Evolutionary conservation across 192 early-diverging fungal species (phyloP), one percentile per base, ranked within the genome.

Genomic region (Chytriomyces hyalinus): DNA sequence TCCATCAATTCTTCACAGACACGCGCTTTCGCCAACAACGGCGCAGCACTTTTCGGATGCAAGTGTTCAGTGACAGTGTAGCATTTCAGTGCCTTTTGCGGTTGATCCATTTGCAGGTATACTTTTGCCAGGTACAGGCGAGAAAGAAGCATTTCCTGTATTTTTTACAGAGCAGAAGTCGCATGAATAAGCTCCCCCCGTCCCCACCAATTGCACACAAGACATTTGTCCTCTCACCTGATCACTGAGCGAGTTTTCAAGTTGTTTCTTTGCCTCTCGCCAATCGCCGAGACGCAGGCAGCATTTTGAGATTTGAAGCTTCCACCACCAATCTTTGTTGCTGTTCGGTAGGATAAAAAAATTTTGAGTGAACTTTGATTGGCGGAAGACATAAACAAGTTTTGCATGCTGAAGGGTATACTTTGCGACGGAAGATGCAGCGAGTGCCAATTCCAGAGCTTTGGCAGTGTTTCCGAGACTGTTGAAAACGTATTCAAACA

Each of bases 241-340:
- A 22, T 59, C 28, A 15, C 61, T 67, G 6, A 82, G 63, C 20
- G 81, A 70, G 26, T 49, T 64, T 61, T 81, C 50, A 10, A 82
- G 60, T 53, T 76, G 50, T 17, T 46, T 15, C 28, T 80, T 70
- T 9, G 81, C 81, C 28, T 82, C 81, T 24, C 49, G 57, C 24
- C 43, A 81, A 13, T 45, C 28, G 3, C 70, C 46, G 4, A 82
- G 68, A 24, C 45, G 24, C n/a, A 67, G 17, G 45, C 49, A 77
- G 51, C 81, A 82, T 57, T 65, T 66, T 13, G 75, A 74, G 7
- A 81, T 20, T 59, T 82, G 81, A 17, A 67, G 57, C 67, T 76
- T 81, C 81, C 81, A 82, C 81, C 81, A 82, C 80, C 81, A 83
- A 24, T 82, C 78, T 13, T 70, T 81, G 49, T 76, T 49, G 44